Evolutionary conservation across 768 basidiomycete species (phyloP).

Genomic region (Kwoniella mangroviensis): DNA sequence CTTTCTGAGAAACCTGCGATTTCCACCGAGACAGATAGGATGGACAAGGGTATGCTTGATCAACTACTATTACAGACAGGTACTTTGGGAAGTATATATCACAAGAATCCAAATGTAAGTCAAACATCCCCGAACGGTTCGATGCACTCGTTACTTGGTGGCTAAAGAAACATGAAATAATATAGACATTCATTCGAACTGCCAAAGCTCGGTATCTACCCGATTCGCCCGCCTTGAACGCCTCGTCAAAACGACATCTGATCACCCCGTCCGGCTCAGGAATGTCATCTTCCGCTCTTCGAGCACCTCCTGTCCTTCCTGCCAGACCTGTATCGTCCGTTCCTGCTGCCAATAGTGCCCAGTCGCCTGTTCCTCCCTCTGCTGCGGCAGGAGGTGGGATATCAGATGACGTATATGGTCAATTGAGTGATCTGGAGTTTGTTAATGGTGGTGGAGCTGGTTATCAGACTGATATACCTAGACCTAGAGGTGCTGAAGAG

Average conservation of each 20-base stretch:
- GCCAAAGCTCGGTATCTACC: conserved; percentile 77
- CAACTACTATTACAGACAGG: conserved; percentile 92
- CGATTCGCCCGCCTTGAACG: conserved; percentile 88
- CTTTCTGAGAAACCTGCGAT: conserved; percentile 92
- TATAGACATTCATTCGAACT: conserved; percentile 88
- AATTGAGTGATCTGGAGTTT: conserved; percentile 64
- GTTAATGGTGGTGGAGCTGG: conserved; percentile 49
- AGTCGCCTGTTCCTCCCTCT: conserved; percentile 17
- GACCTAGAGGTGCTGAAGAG: conserved; percentile 67
- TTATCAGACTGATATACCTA: conserved; percentile 70
- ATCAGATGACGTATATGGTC: conserved; percentile 76
- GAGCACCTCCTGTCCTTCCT: conserved; percentile 33
- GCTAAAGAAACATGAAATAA: neutral
- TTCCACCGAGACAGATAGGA: conserved; percentile 95
- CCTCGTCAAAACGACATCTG: conserved; percentile 67
- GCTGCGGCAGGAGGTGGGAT: conserved; percentile 8
- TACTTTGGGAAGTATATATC: conserved; percentile 92
- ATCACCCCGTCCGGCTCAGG: conserved; percentile 38
- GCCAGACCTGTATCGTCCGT: conserved; percentile 46
- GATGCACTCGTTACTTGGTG: neutral
- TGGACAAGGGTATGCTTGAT: conserved; percentile 95
- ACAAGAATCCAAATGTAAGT: conserved; percentile 84
- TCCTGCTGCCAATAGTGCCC: neutral
- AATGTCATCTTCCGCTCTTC: neutral
- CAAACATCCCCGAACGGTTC: neutral